These are phyloP conservation scores for Xylaria sp. DNA, from an alignment of 495 filamentous ascomycete species.

Conservation along the genomic window DNA sequence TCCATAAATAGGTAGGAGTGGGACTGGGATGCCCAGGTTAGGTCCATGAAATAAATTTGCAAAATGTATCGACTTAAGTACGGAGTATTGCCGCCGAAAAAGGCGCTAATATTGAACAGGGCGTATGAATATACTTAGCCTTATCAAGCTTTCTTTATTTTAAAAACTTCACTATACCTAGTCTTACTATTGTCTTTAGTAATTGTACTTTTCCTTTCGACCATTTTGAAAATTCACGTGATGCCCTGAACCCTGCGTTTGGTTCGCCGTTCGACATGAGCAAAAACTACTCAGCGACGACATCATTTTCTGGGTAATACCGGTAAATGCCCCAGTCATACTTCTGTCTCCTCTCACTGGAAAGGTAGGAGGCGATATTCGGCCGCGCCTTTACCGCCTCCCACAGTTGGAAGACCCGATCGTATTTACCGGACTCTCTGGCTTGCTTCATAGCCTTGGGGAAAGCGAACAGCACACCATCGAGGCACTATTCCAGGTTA, in stretches of 20 bases:
- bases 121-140: neutral
- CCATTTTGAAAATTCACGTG: neutral
- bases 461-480: conserved; percentile 66
- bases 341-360: conserved; percentile 60
- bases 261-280: neutral
- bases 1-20: neutral
- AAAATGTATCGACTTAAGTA: neutral
- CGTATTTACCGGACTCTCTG: conserved; percentile 55
- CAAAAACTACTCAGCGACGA: conserved; percentile 27
- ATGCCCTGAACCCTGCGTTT: neutral
- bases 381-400: conserved; percentile 59
- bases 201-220: neutral
- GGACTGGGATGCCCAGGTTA: neutral
- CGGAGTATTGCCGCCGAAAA: neutral
- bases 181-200: neutral
- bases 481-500: conserved; percentile 43
- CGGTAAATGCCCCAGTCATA: conserved; percentile 66
- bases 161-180: neutral
- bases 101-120: neutral
- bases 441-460: conserved; percentile 62
- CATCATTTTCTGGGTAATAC: conserved; percentile 68
- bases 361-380: conserved; percentile 66
- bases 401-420: conserved; percentile 61
- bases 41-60: neutral
- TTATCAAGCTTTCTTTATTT: neutral